Conservation (phyloP, 345 rosid genomes). For the Hibiscus tridactylites region DNA sequence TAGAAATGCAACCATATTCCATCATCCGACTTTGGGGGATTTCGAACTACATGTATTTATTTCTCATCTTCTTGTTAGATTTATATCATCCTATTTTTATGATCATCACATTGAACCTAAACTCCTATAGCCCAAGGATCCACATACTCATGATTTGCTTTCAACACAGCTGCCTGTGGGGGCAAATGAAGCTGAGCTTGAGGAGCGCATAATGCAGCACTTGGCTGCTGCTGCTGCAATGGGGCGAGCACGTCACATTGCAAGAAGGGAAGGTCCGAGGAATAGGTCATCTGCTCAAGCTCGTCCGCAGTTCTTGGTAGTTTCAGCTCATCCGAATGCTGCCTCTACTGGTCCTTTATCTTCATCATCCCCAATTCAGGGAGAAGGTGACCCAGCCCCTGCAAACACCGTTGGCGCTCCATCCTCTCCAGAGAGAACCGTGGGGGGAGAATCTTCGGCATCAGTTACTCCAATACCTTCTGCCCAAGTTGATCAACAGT, state of each 20-base stretch:
- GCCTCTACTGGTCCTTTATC: conserved; percentile 28
- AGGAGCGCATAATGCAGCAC: conserved; percentile 94
- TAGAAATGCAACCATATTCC: not conserved
- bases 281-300: conserved; percentile 62
- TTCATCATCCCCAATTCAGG: conserved; percentile 1
- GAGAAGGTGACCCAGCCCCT: conserved; percentile 45
- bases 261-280: conserved; percentile 77
- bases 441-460: conserved; percentile 40
- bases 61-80: conserved; percentile 6
- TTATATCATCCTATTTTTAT: not conserved
- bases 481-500: conserved; percentile 28
- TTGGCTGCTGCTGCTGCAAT: conserved; percentile 73
- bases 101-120: not conserved
- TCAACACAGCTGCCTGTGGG: conserved; percentile 50
- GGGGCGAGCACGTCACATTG: conserved; percentile 74
- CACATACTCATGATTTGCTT: conserved; percentile 14
- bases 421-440: conserved; percentile 29
- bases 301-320: conserved; percentile 70
- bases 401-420: conserved; percentile 31
- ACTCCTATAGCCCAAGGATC: not conserved
- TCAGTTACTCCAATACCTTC: conserved; percentile 20
- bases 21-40: not conserved
- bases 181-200: conserved; percentile 78
- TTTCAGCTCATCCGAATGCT: conserved; percentile 50
- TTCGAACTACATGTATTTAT: conserved; percentile 78